Base-by-base conservation (phyloP, 371 early-diverging fungal genomes). In the Lichtheimia hyalospora region DNA sequence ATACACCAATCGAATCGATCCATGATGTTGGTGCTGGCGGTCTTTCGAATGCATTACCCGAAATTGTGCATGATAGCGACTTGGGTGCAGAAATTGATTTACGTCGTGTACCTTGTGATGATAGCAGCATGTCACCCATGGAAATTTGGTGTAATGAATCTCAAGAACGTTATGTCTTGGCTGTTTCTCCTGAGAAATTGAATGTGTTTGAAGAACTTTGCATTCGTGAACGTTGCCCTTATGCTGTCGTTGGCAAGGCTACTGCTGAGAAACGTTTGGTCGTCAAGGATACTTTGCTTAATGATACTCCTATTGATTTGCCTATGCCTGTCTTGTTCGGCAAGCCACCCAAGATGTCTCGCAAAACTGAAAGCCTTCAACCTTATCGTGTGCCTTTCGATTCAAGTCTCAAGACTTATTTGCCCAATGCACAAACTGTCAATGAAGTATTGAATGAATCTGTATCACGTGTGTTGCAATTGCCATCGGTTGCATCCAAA, bases 11-110 rank as follows among this genome's bases (percentile, higher is more conserved):
- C 52, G 83, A 92, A 52, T 94, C 92, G 15, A 89, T 98, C 52
- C 98, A 98, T 68, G 98, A 98, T 76, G 98, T 98, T 10, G 98
- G 98, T 65, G 98, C 98, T 15, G 98, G 98, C 63, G 98, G 98
- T 60, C 82, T 98, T 21, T 95, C 94, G 61, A 98, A 98, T 63
- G 98, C 96, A 39, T 79, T 98, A 54, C 94, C 98, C 20, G 98
- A 98, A 79, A 88, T 98, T 60, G 98, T 98, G 7, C 94, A 97
- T 70, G 98, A 97, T 73, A 83, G 90, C 61, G 89, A 88, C 50
- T 84, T 93, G 16, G 98, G 98, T 63, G 97, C 96, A 41, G 68
- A 73, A 13, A 91, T 98, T 63, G 90, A 96, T 72, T 74, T 98
- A 24, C 92, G 97, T 49, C 83, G 88, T 42, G 87, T 98, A 40